Percentiles rank a stretch among this genome's conserved stretches.
Evolutionary conservation across 2,329 filamentous ascomycete genomes (phyloP).

Genomic region (Aspergillus sp.): DNA sequence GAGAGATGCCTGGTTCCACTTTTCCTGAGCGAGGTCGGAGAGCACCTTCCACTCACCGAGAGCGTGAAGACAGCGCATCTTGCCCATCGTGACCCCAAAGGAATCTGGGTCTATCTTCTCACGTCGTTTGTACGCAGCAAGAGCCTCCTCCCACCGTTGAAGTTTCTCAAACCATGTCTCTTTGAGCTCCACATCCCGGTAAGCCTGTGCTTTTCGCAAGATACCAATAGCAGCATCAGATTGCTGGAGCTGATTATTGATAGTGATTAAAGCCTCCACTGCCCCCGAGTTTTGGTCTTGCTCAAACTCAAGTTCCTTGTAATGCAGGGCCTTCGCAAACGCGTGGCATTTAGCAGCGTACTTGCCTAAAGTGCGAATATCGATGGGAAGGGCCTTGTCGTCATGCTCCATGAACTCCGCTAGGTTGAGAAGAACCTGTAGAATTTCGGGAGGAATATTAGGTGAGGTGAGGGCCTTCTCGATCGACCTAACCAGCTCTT

Average conservation of each 20-base stretch:
- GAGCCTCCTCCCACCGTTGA: constrained; percentile 95
- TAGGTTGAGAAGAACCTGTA: constrained; percentile 90
- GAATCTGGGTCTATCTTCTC: constrained; percentile 74
- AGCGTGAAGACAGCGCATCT: constrained; percentile 97
- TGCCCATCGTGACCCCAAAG: constrained; percentile 97
- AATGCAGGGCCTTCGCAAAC: constrained; percentile 96
- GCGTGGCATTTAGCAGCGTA: constrained; percentile 97
- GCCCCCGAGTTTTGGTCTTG: constrained; percentile 95
- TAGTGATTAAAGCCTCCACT: constrained; percentile 95
- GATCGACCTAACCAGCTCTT: constrained; percentile 93
- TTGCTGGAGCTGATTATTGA: constrained; percentile 98
- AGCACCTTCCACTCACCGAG: constrained; percentile 96
- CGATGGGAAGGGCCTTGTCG: constrained; percentile 95
- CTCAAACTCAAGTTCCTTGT: constrained; percentile 97
- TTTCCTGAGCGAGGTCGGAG: constrained; percentile 83
- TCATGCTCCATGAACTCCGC: constrained; percentile 99
- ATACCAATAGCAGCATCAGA: constrained; percentile 99
- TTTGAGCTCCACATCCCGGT: constrained; percentile 92
- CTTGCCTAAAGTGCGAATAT: constrained; percentile 89
- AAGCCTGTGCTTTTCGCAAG: constrained; percentile 89
- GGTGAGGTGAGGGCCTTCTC: constrained; percentile 93
- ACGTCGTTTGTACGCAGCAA: constrained; percentile 86
- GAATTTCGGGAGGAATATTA: constrained; percentile 91
- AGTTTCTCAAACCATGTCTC: constrained; percentile 99
- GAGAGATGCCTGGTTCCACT: constrained; percentile 85